Conservation (phyloP, 257 asterid species). For the Nicotiana benthamiana region DNA sequence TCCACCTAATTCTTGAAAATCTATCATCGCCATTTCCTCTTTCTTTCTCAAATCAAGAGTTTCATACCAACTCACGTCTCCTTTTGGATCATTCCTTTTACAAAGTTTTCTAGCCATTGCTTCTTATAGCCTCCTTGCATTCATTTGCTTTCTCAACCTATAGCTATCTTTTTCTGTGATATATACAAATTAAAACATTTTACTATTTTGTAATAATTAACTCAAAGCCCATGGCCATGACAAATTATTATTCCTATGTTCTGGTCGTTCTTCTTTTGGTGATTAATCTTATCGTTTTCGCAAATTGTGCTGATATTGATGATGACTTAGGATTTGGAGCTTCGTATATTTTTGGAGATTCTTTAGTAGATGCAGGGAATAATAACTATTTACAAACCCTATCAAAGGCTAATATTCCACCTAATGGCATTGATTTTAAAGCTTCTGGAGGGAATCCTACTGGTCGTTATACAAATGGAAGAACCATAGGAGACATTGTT, state of each 20-base stretch:
- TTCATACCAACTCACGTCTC: constrained; percentile 51
- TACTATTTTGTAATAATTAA: not conserved
- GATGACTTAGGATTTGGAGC: constrained; percentile 48
- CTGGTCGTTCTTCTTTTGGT: constrained; percentile 21
- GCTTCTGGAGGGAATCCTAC: constrained; percentile 85
- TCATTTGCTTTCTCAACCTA: not conserved
- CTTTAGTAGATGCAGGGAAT: constrained; percentile 92
- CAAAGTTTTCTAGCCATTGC: constrained; percentile 35
- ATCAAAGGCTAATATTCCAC: constrained; percentile 63
- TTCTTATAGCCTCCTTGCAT: not conserved
- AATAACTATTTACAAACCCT: constrained; percentile 66
- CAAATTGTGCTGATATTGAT: constrained; percentile 22
- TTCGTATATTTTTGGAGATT: constrained; percentile 75
- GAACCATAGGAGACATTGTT: constrained; percentile 81
- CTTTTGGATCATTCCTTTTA: constrained; percentile 8
- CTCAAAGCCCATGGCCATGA: constrained; percentile 28
- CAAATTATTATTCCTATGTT: not conserved
- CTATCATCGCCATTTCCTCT: constrained; percentile 3
- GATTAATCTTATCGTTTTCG: constrained; percentile 14
- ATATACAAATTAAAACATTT: not conserved
- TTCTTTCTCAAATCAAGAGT: not conserved
- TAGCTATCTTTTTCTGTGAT: too few relatives aligned
- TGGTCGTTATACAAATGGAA: constrained; percentile 80
- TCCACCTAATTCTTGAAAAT: constrained; percentile 48
- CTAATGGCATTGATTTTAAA: constrained; percentile 79